phyloP scores from a whole-genome alignment of 2,329 filamentous ascomycete genomes.

The Pseudogymnoascus sp. region DNA sequence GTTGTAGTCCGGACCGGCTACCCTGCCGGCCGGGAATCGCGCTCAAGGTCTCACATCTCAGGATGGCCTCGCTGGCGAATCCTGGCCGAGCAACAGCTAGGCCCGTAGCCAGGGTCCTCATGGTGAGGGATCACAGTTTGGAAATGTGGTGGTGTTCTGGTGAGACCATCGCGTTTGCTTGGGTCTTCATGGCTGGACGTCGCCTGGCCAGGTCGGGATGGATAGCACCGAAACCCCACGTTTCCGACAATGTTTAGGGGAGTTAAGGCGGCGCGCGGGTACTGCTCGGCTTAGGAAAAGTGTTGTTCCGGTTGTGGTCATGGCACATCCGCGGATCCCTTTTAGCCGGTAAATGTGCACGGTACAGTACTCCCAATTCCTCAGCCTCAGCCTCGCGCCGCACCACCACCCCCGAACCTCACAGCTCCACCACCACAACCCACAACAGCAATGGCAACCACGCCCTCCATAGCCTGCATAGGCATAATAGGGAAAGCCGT shows the following conservation, averaged over 20 bases:
- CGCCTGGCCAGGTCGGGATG: background rate
- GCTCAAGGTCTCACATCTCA: slow-evolving; percentile 2
- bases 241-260: background rate
- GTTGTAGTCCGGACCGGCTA: background rate
- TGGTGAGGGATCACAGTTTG: slow-evolving; percentile 4
- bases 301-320: background rate
- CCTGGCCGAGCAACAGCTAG: background rate
- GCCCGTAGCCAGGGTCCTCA: slow-evolving; percentile 2
- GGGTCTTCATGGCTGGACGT: background rate
- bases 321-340: too few species aligned
- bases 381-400: background rate
- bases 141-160: background rate
- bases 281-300: background rate
- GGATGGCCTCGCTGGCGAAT: background rate
- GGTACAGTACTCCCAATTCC: background rate
- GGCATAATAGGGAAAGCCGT: slow-evolving; percentile 92
- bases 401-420: slow-evolving; percentile 2
- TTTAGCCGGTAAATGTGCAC: too few species aligned
- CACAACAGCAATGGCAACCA: slow-evolving; percentile 47
- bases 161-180: slow-evolving; percentile 1
- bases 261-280: background rate
- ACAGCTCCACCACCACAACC: slow-evolving; percentile 9
- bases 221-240: background rate
- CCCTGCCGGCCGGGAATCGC: background rate
- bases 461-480: slow-evolving; percentile 83